Conservation (phyloP, 2,329 filamentous ascomycete species). For the Stagonosporopsis cucurbitacearum region DNA sequence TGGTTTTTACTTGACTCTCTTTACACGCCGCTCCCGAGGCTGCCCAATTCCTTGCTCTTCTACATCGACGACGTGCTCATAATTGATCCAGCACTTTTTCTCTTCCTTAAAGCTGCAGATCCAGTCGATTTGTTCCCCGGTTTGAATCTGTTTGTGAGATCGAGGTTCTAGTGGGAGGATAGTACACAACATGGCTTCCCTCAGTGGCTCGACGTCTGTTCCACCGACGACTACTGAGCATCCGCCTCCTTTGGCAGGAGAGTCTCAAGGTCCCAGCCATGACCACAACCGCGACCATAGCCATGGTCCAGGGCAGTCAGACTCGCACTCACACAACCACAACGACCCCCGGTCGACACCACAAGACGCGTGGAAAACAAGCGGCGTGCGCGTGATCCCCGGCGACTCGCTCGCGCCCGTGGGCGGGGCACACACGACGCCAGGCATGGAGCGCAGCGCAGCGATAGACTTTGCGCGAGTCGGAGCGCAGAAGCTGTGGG, state of each 20-base stretch:
- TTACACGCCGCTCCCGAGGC: too few relatives aligned
- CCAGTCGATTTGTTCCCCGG: too few relatives aligned
- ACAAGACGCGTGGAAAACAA: constrained; percentile 16
- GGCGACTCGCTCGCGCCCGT: constrained; percentile 2
- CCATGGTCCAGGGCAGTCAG: neutral
- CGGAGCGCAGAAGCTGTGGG: constrained; percentile 16
- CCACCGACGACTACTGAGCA: constrained; percentile 11
- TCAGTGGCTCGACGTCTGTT: constrained; percentile 13
- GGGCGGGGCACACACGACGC: constrained; percentile 7
- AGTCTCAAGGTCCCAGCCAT: neutral
- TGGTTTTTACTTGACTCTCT: too few relatives aligned
- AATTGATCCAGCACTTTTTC: too few relatives aligned
- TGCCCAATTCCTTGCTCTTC: neutral
- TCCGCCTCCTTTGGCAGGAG: neutral
- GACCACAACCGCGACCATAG: neutral
- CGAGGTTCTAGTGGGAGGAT: too few relatives aligned
- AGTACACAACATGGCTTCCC: constrained; percentile 3
- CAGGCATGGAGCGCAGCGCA: constrained; percentile 14
- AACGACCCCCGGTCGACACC: neutral
- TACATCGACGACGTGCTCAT: too few relatives aligned
- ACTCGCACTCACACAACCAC: neutral
- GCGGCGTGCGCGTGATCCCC: constrained; percentile 15
- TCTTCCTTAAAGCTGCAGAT: too few relatives aligned
- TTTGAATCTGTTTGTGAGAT: too few relatives aligned
- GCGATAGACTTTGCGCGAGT: constrained; percentile 15